Percentiles rank a stretch among this genome's conserved stretches.
Conservation (phyloP, 805 yeast species). For the Candida adriatica region DNA sequence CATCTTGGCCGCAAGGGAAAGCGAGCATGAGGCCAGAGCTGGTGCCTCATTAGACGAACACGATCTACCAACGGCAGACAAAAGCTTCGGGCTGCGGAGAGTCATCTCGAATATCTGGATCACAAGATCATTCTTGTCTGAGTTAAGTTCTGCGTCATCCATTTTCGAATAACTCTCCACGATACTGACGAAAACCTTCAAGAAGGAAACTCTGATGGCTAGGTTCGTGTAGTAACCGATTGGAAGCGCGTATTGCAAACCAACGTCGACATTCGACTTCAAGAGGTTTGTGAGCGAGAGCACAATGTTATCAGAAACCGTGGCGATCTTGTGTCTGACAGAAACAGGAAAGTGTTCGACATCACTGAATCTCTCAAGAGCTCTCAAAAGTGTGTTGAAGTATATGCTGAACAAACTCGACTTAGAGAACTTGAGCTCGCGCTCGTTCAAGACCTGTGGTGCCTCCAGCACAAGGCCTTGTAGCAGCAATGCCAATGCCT, state of each 20-base stretch:
- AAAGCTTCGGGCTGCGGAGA: conserved; percentile 34
- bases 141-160: conserved; percentile 19
- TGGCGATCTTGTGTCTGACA: conserved; percentile 45
- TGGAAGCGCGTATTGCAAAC: conserved; percentile 68
- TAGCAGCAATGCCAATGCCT: conserved; percentile 48
- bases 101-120: conserved; percentile 23
- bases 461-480: conserved; percentile 52
- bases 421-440: conserved; percentile 46
- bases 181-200: conserved; percentile 72
- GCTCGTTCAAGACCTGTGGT: conserved; percentile 47
- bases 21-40: conserved; percentile 58
- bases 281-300: conserved; percentile 61
- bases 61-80: conserved; percentile 46
- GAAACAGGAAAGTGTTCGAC: conserved; percentile 30
- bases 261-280: conserved; percentile 69
- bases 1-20: conserved; percentile 44
- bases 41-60: conserved; percentile 70
- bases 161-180: conserved; percentile 27
- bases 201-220: conserved; percentile 61
- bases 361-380: conserved; percentile 32
- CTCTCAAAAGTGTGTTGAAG: conserved; percentile 50
- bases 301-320: conserved; percentile 57
- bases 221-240: conserved; percentile 67
- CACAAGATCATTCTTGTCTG: conserved; percentile 23
- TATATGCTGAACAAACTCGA: conserved; percentile 63